Evolutionary conservation across 108 stramenopile species (phyloP).

Genomic region (Stephanodiscus minutulus): DNA sequence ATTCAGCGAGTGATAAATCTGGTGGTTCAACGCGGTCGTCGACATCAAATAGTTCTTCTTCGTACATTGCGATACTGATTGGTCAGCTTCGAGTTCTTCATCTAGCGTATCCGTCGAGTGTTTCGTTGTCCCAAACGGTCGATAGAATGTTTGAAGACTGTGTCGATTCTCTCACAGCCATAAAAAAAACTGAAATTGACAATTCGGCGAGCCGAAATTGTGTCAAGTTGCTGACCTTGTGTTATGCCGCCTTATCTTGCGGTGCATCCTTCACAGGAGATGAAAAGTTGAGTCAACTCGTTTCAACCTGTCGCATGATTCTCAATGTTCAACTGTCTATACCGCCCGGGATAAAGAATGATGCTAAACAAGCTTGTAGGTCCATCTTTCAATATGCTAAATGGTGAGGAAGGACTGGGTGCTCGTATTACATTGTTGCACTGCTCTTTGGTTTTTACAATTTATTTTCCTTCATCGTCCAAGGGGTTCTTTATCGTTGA

Average conservation of each 20-base stretch:
- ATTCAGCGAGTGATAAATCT: background rate
- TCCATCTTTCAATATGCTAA: constrained; percentile 70
- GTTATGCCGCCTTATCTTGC: constrained; percentile 71
- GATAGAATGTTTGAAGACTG: constrained; percentile 47
- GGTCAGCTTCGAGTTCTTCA: constrained; percentile 54
- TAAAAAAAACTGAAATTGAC: constrained; percentile 9
- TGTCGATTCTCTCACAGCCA: constrained; percentile 9
- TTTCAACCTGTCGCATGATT: constrained; percentile 16
- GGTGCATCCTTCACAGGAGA: constrained; percentile 49
- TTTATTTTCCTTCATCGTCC: background rate
- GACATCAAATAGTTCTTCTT: constrained; percentile 38
- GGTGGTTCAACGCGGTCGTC: constrained; percentile 48
- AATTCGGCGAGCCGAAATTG: constrained; percentile 16
- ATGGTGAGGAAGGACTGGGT: constrained; percentile 48
- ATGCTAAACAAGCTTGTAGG: constrained; percentile 52
- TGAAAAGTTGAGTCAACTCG: constrained; percentile 20
- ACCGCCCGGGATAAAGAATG: constrained; percentile 32
- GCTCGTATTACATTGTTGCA: constrained; percentile 7
- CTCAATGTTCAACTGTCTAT: constrained; percentile 29
- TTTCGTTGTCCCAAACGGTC: constrained; percentile 45
- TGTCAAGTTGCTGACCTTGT: constrained; percentile 38
- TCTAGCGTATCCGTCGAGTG: constrained; percentile 68
- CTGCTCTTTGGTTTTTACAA: background rate
- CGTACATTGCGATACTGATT: constrained; percentile 54
- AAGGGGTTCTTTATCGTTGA: constrained; percentile 46